Evolutionary conservation across 2,329 filamentous ascomycete species (phyloP).

Genomic region (Fonsecaea pedrosoi): DNA sequence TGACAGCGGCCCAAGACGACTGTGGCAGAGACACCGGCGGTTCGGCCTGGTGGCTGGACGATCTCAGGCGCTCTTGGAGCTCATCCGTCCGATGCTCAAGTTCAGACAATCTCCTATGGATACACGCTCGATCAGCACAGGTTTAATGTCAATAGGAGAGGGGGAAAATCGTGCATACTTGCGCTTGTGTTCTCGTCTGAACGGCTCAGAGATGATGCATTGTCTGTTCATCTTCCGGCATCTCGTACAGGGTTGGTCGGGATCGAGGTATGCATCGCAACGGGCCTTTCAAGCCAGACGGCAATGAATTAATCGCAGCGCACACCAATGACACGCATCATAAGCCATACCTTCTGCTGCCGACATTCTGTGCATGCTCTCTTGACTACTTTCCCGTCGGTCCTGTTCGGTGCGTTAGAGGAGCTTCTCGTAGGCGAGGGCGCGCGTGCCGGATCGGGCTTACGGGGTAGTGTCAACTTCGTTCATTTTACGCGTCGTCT

Average conservation of each 20-base stretch:
- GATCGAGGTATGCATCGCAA: slow-evolving; percentile 50
- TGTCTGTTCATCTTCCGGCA: slow-evolving; percentile 47
- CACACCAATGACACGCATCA: neutral
- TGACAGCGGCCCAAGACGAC: slow-evolving; percentile 39
- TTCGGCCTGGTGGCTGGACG: slow-evolving; percentile 39
- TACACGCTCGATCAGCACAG: neutral
- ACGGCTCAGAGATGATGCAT: slow-evolving; percentile 52
- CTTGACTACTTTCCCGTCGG: slow-evolving; percentile 42
- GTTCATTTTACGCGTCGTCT: slow-evolving; percentile 25
- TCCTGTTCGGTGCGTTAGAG: slow-evolving; percentile 17
- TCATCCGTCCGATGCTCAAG: slow-evolving; percentile 49
- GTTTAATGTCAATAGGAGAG: neutral
- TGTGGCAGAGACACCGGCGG: slow-evolving; percentile 41
- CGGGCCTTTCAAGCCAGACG: neutral
- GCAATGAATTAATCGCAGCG: neutral
- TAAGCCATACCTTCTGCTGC: slow-evolving; percentile 47
- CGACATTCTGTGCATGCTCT: slow-evolving; percentile 54
- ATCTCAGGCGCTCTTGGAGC: slow-evolving; percentile 46
- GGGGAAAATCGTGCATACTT: slow-evolving; percentile 41
- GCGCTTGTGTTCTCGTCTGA: slow-evolving; percentile 53
- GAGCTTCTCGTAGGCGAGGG: neutral
- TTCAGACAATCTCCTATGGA: slow-evolving; percentile 46
- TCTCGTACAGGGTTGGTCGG: slow-evolving; percentile 47
- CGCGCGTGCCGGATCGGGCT: neutral
- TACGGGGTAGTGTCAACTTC: slow-evolving; percentile 25